phyloP scores from a whole-genome alignment of 2,329 filamentous ascomycete genomes.

The Diaporthe nobilis region DNA sequence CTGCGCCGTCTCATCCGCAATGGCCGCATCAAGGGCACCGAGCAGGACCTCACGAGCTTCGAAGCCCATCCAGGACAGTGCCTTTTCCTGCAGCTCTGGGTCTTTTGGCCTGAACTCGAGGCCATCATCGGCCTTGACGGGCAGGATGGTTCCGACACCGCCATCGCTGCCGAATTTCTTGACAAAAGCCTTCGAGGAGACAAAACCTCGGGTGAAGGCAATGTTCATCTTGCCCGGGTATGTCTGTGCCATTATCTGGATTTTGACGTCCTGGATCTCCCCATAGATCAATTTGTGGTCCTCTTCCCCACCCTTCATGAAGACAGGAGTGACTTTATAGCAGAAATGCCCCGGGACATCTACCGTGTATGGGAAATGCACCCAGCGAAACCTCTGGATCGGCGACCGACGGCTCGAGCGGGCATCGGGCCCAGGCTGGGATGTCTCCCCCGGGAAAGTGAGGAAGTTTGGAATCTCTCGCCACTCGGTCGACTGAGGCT shows the following conservation, averaged over 20 bases:
- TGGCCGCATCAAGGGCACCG: constrained; percentile 42
- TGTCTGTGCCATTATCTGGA: constrained; percentile 45
- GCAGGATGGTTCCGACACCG: constrained; percentile 43
- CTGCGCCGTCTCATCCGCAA: constrained; percentile 43
- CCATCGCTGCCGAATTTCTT: constrained; percentile 42
- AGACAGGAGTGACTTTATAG: constrained; percentile 44
- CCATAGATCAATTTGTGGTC: constrained; percentile 43
- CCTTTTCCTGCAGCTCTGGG: constrained; percentile 43
- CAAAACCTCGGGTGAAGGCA: constrained; percentile 45
- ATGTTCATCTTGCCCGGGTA: constrained; percentile 45
- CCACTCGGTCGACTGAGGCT: constrained; percentile 42
- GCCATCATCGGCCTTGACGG: constrained; percentile 43
- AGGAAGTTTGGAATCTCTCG: constrained; percentile 43
- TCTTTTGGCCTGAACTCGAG: constrained; percentile 44
- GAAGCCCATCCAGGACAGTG: constrained; percentile 45
- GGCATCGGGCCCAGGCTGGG: constrained; percentile 41
- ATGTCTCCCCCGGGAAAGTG: constrained; percentile 41
- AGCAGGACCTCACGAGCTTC: constrained; percentile 44
- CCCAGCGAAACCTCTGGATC: constrained; percentile 45
- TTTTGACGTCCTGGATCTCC: constrained; percentile 44
- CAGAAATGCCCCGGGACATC: constrained; percentile 42
- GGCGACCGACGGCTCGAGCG: constrained; percentile 45
- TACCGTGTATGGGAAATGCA: constrained; percentile 44
- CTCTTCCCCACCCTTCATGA: constrained; percentile 41
- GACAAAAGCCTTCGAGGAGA: constrained; percentile 44